Evolutionary conservation across 148 eudicot genomes (phyloP), one percentile per base, ranked within the genome.

Genomic region (Tetragonia tetragonoides): DNA sequence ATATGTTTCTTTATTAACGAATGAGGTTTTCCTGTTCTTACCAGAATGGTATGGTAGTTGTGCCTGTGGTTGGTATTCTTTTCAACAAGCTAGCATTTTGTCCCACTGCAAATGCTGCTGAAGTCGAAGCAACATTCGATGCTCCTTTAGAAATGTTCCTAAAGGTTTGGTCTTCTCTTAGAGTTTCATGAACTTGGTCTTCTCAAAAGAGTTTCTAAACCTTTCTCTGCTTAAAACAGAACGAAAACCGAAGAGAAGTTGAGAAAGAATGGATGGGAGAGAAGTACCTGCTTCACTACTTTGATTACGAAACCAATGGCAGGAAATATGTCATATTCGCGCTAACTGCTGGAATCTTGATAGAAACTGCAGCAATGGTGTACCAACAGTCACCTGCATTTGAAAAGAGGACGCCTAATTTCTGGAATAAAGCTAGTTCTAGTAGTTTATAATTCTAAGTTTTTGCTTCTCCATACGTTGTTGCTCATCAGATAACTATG

Each of bases 81-180:
- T 63, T 80, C 11, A 63, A 90, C 84, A 92, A 85, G 75, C 75
- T 82, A 75, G 88, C 88, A 70, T 92, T 89, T 80, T 77, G 65
- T 62, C 94, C 97, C 65, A 68, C 59, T 57, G 85, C 86, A 39
- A 90, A 94, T 72, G 67, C 77, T 38, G 93, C 86, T 49, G 98
- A 92, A 89, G 98, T 92, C 28, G 89, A 91, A 75, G 86, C 84
- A 0, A 76, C 90, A 42, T 94, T 94, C 79, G 90, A 92, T 83
- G 94, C 93, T 70, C 97, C 98, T 53, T 77, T 94, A 60, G 89
- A 88, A 51, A 90, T 94, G 90, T 90, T 88, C 79, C 88, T 90
- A 76, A 89, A 89, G 92, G 92, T 89, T 75, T 24, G 21, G 28
- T 57, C 42, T 53, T 70, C 40, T n/a, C 11, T 5, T 10, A 18